phyloP scores from a whole-genome alignment of 176 grass and related monocot species.

The Zea mays region Zm-B73-REFERENCE-NAM-5.0 NC_050099.1:96372501-96373000 shows the following conservation, averaged over 20 bases:
- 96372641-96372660: background rate
- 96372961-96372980: background rate
- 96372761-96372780: conserved; percentile 74
- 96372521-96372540: background rate
- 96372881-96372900: conserved; percentile 91
- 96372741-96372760: conserved; percentile 83
- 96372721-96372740: conserved; percentile 70
- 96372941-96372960: conserved; percentile 85
- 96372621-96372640: background rate
- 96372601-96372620: background rate
- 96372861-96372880: conserved; percentile 75
- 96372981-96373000: background rate
- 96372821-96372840: conserved; percentile 89
- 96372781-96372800: conserved; percentile 91
- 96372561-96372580: background rate
- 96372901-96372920: conserved; percentile 84
- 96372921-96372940: conserved; percentile 75
- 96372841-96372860: conserved; percentile 70
- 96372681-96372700: background rate
- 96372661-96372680: background rate
- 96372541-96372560: background rate
- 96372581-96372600: conserved; percentile 11
- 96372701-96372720: conserved; percentile 1
- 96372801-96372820: conserved; percentile 79
- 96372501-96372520: background rate